Percentiles rank a stretch among this genome's conserved stretches.
Evolutionary conservation across 345 rosid genomes (phyloP).

Genomic region (Clausena lansium): DNA sequence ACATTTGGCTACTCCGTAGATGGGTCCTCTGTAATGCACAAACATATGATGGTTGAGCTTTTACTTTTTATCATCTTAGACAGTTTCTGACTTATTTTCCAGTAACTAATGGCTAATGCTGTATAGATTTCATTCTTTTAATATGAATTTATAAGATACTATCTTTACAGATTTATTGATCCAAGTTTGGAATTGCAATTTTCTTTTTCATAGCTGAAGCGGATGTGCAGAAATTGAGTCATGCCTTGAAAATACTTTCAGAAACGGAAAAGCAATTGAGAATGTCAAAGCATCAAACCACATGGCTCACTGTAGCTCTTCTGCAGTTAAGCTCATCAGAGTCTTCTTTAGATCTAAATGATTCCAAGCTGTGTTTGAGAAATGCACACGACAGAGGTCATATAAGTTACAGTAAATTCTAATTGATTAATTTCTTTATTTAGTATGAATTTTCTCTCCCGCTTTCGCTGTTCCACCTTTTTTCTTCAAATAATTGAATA

Average conservation of each 20-base stretch:
- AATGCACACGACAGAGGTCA: slow-evolving; percentile 53
- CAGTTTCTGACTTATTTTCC: background rate
- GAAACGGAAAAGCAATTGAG: slow-evolving; percentile 93
- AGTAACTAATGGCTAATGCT: background rate
- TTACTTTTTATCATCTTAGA: background rate
- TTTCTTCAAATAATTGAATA: background rate
- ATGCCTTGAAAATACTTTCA: slow-evolving; percentile 82
- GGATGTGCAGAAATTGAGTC: slow-evolving; percentile 66
- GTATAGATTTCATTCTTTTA: background rate
- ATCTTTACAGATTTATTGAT: background rate
- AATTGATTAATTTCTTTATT: background rate
- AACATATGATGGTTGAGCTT: background rate
- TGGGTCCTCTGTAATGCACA: background rate
- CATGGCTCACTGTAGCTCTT: slow-evolving; percentile 96
- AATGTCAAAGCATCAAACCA: slow-evolving; percentile 85
- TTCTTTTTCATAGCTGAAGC: slow-evolving; percentile 57
- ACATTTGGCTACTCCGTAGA: background rate
- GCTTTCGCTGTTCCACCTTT: background rate
- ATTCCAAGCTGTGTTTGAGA: slow-evolving; percentile 42
- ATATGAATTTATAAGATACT: background rate
- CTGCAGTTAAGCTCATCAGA: slow-evolving; percentile 74
- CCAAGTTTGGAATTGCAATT: slow-evolving; percentile 2
- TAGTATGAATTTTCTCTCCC: background rate
- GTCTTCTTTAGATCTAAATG: slow-evolving; percentile 42
- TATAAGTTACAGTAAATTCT: background rate